Conservation (phyloP, 1,284 basidiomycete genomes). For the Lignosus rhinocerotis region DNA sequence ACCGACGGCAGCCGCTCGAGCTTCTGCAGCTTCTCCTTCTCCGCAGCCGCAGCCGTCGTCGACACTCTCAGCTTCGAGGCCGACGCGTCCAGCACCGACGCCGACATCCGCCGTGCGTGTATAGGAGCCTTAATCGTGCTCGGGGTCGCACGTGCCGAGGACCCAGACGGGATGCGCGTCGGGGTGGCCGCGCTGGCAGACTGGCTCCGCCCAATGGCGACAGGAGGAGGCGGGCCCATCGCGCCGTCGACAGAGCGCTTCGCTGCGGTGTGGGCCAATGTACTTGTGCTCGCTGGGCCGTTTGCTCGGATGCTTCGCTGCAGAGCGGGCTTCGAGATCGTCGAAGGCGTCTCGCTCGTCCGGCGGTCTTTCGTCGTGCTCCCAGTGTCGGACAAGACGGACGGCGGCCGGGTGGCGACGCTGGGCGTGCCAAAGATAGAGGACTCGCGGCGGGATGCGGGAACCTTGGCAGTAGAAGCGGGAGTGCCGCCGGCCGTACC, state of each 20-base stretch:
- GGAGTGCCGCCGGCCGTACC: constrained; percentile 65
- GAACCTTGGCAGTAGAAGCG: constrained; percentile 42
- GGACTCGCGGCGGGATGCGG: constrained; percentile 52
- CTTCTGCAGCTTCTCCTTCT: constrained; percentile 29
- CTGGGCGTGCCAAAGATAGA: constrained; percentile 48
- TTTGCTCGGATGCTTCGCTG: constrained; percentile 53
- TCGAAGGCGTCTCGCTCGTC: constrained; percentile 30
- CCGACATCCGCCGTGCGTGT: constrained; percentile 25
- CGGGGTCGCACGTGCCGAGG: constrained; percentile 21
- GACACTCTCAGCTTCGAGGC: constrained; percentile 23
- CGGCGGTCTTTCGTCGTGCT: constrained; percentile 39
- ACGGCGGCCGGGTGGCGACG: constrained; percentile 47
- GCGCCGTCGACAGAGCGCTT: constrained; percentile 36
- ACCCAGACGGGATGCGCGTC: constrained; percentile 29
- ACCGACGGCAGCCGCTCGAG: constrained; percentile 28
- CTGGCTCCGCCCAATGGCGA: constrained; percentile 13
- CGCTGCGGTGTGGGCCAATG: constrained; percentile 15
- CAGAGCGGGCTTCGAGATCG: constrained; percentile 35
- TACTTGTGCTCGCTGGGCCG: constrained; percentile 40
- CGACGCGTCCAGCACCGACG: constrained; percentile 36
- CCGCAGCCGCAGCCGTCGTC: constrained; percentile 20
- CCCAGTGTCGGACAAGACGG: constrained; percentile 54
- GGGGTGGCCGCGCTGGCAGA: constrained; percentile 24
- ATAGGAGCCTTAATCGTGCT: constrained; percentile 22
- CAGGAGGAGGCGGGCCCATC: constrained; percentile 49